phyloP scores from a whole-genome alignment of 495 filamentous ascomycete species.

The Chlorociboria aeruginascens region DNA sequence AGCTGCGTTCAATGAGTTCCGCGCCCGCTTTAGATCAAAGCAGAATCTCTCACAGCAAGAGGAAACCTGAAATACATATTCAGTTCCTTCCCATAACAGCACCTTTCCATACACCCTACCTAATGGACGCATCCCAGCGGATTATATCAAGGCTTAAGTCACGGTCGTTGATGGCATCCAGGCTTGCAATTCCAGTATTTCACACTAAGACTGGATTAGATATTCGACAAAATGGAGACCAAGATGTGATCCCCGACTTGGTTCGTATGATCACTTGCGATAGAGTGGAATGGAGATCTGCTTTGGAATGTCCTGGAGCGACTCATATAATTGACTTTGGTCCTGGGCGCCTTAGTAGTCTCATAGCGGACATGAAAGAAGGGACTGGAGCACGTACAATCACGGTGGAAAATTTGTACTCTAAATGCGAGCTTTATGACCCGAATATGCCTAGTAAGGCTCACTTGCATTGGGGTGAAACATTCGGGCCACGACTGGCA shows the following conservation, averaged over 20 bases:
- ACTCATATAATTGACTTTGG: constrained; percentile 94
- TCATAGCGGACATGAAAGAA: constrained; percentile 92
- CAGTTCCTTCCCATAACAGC: constrained; percentile 91
- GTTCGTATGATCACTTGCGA: constrained; percentile 87
- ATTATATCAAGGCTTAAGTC: no score
- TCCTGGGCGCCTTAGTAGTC: constrained; percentile 69
- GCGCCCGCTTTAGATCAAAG: constrained; percentile 88
- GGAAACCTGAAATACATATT: constrained; percentile 86
- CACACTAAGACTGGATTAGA: constrained; percentile 82
- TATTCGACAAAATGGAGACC: constrained; percentile 44
- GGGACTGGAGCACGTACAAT: constrained; percentile 91
- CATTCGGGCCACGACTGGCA: constrained; percentile 73
- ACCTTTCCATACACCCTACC: constrained; percentile 89
- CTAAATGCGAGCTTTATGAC: constrained; percentile 90
- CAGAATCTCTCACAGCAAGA: constrained; percentile 77
- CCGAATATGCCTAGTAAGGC: constrained; percentile 84
- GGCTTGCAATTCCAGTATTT: constrained; percentile 66
- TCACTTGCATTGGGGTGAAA: constrained; percentile 77
- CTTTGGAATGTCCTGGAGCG: constrained; percentile 62
- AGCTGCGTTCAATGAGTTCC: constrained; percentile 83
- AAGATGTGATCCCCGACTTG: constrained; percentile 56
- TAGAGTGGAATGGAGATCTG: constrained; percentile 69
- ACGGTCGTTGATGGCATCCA: no score
- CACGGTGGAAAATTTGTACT: constrained; percentile 57
- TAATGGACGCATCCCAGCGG: constrained; percentile 26